A percentile compares a stretch with the other conserved stretches of the same genome.
Evolutionary conservation across 768 basidiomycete species (phyloP).

Genomic region (Tricholoma terreum): DNA sequence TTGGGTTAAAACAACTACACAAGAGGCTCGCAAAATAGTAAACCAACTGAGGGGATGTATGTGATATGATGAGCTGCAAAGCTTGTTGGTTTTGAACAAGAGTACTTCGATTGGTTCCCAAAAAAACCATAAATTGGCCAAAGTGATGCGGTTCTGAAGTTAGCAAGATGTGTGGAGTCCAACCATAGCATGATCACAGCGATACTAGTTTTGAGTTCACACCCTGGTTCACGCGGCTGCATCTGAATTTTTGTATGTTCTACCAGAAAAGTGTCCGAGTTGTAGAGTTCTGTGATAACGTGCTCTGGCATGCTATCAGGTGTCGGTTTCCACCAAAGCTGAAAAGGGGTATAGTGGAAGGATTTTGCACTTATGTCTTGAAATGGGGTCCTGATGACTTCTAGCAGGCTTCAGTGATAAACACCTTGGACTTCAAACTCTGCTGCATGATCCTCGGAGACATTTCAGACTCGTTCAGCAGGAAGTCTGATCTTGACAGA

Average conservation of each 20-base stretch:
- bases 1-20: no score
- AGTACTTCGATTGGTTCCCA: slow-evolving; percentile 37
- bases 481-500: no score
- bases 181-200: slow-evolving; percentile 29
- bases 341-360: neutral
- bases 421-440: no score
- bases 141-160: slow-evolving; percentile 30
- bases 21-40: no score
- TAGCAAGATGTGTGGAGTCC: slow-evolving; percentile 32
- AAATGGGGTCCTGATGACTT: slow-evolving; percentile 12
- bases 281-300: slow-evolving; percentile 5
- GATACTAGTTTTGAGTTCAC: slow-evolving; percentile 21
- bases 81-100: slow-evolving; percentile 21
- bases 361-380: slow-evolving; percentile 5
- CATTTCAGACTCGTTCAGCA: no score
- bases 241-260: slow-evolving; percentile 10
- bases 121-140: slow-evolving; percentile 41
- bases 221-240: slow-evolving; percentile 5
- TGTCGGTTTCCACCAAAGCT: neutral
- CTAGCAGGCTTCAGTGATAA: neutral
- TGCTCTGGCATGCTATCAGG: no score
- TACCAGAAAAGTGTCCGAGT: slow-evolving; percentile 12
- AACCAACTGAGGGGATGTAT: slow-evolving; percentile 39
- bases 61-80: slow-evolving; percentile 35
- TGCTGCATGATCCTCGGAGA: no score